Conservation (phyloP, 345 rosid species). For the Citrus trifoliata region DNA sequence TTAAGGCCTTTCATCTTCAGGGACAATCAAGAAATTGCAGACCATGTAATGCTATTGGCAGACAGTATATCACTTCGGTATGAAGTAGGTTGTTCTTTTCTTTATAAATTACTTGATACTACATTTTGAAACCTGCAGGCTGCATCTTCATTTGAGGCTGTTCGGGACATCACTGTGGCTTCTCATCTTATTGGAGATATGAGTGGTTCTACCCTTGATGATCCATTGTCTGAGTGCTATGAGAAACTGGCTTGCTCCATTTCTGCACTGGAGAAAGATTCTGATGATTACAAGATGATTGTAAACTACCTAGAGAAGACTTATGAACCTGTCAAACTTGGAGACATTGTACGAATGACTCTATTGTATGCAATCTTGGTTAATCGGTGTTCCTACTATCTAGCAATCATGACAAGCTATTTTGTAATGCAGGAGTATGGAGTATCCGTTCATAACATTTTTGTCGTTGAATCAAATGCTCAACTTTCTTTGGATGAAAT, state of each 20-base stretch:
- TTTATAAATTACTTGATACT: background rate
- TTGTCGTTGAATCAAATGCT: conserved; percentile 48
- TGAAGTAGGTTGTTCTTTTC: background rate
- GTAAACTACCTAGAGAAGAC: conserved; percentile 62
- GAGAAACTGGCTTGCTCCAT: conserved; percentile 56
- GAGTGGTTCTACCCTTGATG: conserved; percentile 65
- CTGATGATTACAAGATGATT: conserved; percentile 76
- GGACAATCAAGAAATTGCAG: conserved; percentile 66
- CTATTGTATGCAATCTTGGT: background rate
- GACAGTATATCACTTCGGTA: background rate
- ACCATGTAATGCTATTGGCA: conserved; percentile 40
- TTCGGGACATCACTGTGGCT: conserved; percentile 62
- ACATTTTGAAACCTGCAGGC: conserved; percentile 35
- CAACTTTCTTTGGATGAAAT: conserved; percentile 62
- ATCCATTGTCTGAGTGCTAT: conserved; percentile 61
- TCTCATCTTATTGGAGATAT: conserved; percentile 72
- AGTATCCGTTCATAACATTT: conserved; percentile 56
- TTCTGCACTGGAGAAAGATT: conserved; percentile 49
- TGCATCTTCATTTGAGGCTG: conserved; percentile 59
- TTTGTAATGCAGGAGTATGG: conserved; percentile 50
- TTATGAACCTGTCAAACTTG: conserved; percentile 68
- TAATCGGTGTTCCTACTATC: background rate
- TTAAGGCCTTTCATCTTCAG: conserved; percentile 61
- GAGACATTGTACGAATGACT: conserved; percentile 46
- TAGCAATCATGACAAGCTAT: background rate